Conservation (phyloP, 495 filamentous ascomycete species). For the Collariella sp. region DNA sequence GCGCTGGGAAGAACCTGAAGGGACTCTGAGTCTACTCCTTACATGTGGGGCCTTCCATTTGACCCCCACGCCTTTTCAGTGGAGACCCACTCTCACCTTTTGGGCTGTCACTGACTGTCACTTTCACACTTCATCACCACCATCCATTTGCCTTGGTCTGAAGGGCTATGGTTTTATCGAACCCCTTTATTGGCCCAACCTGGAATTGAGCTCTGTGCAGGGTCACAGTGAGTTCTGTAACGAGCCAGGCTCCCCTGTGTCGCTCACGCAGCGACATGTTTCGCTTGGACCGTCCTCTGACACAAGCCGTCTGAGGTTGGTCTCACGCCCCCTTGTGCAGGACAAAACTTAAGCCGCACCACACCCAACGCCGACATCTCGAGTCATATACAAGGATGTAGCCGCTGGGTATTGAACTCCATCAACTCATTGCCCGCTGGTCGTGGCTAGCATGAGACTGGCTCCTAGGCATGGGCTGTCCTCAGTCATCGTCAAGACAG, state of each 20-base stretch:
- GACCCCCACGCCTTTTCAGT: too few relatives aligned
- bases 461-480: too few relatives aligned
- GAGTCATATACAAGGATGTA: slow-evolving; percentile 3
- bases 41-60: too few relatives aligned
- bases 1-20: too few relatives aligned
- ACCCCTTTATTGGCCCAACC: neutral
- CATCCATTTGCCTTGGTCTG: neutral
- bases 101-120: neutral
- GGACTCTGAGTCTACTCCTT: too few relatives aligned
- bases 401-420: neutral
- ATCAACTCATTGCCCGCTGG: slow-evolving; percentile 6
- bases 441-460: slow-evolving; percentile 5
- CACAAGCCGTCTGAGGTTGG: slow-evolving; percentile 28
- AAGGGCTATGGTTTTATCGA: neutral
- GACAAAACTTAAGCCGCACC: slow-evolving; percentile 20
- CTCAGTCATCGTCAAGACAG: neutral
- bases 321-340: slow-evolving; percentile 25
- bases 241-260: slow-evolving; percentile 5
- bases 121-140: neutral
- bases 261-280: slow-evolving; percentile 18
- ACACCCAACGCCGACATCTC: neutral
- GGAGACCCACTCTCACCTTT: too few relatives aligned
- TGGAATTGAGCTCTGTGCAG: neutral
- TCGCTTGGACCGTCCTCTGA: slow-evolving; percentile 30
- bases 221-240: slow-evolving; percentile 4